A percentile compares a stretch with the other conserved stretches of the same genome.
phyloP scores from a whole-genome alignment of 2,329 filamentous ascomycete species.

The Colletotrichum aenigma region DNA sequence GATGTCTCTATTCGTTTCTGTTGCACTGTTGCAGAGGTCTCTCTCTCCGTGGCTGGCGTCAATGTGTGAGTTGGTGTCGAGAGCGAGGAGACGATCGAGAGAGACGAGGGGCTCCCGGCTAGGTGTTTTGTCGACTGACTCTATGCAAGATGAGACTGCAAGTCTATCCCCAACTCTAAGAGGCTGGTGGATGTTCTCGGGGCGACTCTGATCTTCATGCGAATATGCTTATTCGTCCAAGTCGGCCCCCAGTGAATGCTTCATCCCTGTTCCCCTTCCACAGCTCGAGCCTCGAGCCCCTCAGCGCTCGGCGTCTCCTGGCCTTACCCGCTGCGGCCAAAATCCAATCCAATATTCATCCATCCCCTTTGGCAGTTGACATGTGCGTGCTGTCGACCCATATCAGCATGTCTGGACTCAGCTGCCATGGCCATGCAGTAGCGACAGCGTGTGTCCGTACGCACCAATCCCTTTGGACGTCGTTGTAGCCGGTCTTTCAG shows the following conservation, averaged over 20 bases:
- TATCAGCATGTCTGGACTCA: background rate
- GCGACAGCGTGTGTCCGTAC: background rate
- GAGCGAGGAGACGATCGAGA: background rate
- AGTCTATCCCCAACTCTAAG: background rate
- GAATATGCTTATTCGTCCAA: conserved; percentile 3
- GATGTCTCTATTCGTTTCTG: background rate
- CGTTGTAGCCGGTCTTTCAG: background rate
- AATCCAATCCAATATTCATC: background rate
- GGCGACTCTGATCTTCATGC: conserved; percentile 1
- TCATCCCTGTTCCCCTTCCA: background rate
- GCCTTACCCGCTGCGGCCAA: background rate
- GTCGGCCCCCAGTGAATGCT: background rate
- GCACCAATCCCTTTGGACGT: background rate
- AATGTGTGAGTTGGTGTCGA: background rate
- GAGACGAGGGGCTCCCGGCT: background rate
- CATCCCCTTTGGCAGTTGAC: background rate
- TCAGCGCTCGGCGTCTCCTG: background rate
- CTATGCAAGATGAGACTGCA: background rate
- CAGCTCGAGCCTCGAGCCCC: background rate
- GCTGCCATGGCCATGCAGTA: background rate
- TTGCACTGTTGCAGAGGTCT: background rate
- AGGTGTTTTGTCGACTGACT: background rate
- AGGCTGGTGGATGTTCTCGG: background rate
- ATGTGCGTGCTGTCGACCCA: background rate
- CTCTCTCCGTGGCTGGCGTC: background rate